phyloP scores from a whole-genome alignment of 164 flowering plant genomes.

The Vitis amurensis region DNA sequence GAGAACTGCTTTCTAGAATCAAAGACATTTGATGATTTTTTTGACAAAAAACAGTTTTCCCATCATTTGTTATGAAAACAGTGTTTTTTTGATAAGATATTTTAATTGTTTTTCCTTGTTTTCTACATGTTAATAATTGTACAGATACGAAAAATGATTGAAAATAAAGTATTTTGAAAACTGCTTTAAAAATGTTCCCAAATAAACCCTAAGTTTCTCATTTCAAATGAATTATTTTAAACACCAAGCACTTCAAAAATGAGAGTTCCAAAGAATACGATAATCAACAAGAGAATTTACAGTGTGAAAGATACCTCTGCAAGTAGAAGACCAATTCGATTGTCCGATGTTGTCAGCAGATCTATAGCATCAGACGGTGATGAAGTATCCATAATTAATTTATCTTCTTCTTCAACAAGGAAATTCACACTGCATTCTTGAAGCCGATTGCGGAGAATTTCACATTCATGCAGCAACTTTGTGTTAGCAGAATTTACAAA shows the following conservation, averaged over 20 bases:
- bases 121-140: no score
- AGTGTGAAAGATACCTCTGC: constrained; percentile 65
- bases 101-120: not conserved
- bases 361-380: constrained; percentile 69
- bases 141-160: no score
- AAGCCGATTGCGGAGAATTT: constrained; percentile 65
- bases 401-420: constrained; percentile 65
- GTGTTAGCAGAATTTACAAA: constrained; percentile 39
- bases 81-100: no score
- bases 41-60: no score
- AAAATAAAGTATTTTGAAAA: not conserved
- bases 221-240: not conserved
- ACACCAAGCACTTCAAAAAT: not conserved
- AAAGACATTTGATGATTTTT: no score
- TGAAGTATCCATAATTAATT: constrained; percentile 55
- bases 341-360: constrained; percentile 71
- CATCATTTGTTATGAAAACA: no score
- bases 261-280: not conserved
- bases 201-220: not conserved
- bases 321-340: constrained; percentile 71
- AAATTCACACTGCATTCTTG: constrained; percentile 78
- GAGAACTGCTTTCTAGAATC: no score
- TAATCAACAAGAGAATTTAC: not conserved
- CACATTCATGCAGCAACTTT: constrained; percentile 77
- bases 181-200: not conserved